phyloP scores from a whole-genome alignment of 2,329 filamentous ascomycete species.

The Stachybotrys elegans region DNA sequence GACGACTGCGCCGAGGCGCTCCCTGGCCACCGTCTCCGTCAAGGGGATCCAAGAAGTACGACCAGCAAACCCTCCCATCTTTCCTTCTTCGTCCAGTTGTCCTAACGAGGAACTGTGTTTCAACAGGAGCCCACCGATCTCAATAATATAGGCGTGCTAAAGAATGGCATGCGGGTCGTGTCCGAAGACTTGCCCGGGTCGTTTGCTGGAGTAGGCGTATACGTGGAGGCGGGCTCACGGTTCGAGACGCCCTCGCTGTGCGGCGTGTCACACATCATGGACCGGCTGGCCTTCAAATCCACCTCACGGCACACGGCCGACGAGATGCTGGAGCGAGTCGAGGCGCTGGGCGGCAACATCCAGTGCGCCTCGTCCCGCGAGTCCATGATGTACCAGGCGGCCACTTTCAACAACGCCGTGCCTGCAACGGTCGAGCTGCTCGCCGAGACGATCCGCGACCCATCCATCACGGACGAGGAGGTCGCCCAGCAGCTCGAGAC shows the following conservation, averaged over 20 bases:
- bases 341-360: conserved; percentile 89
- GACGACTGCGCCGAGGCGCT: conserved; percentile 16
- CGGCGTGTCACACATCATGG: conserved; percentile 93
- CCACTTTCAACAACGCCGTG: conserved; percentile 93
- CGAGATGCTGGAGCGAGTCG: conserved; percentile 81
- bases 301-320: conserved; percentile 70
- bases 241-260: conserved; percentile 83
- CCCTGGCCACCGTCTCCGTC: conserved; percentile 27
- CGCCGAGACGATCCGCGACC: conserved; percentile 89
- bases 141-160: conserved; percentile 79
- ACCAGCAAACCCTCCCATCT: too few relatives aligned
- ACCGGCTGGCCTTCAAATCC: conserved; percentile 89
- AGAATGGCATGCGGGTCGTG: conserved; percentile 91
- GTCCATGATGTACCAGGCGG: conserved; percentile 97
- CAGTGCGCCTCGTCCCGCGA: conserved; percentile 95
- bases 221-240: conserved; percentile 89
- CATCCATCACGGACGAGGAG: conserved; percentile 79
- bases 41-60: conserved; percentile 30
- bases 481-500: conserved; percentile 83
- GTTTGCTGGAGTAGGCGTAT: conserved; percentile 92
- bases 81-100: too few relatives aligned
- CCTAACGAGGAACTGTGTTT: not conserved
- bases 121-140: conserved; percentile 75
- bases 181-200: conserved; percentile 92
- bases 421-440: conserved; percentile 76